Evolutionary conservation across 371 early-diverging fungal genomes (phyloP).

Genomic region (Paramicrosporidium saccamoebae): DNA sequence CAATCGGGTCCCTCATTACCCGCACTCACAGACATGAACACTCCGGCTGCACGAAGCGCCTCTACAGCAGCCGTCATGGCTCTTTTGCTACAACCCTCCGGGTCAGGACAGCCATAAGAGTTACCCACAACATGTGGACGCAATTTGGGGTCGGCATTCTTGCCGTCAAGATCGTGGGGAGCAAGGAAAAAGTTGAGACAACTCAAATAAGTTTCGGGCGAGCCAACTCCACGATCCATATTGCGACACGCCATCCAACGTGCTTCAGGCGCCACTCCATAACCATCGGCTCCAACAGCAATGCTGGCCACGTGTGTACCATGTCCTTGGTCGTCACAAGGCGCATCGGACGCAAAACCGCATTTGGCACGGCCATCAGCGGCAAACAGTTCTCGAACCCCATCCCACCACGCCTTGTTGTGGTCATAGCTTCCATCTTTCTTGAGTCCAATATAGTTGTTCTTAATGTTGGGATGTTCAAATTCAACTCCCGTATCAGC

Average conservation of each 20-base stretch:
- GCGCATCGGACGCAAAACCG: too few species aligned
- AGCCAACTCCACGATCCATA: not conserved
- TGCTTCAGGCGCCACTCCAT: not conserved
- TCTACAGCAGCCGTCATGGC: not conserved
- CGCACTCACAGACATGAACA: conserved; percentile 4
- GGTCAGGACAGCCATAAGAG: too few species aligned
- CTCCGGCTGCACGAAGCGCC: not conserved
- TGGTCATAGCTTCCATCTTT: too few species aligned
- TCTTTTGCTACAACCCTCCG: not conserved
- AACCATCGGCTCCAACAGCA: not conserved
- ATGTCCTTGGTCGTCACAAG: not conserved
- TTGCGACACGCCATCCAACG: too few species aligned
- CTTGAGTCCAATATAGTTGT: too few species aligned
- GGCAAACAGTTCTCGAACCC: too few species aligned
- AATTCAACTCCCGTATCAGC: too few species aligned
- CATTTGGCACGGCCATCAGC: too few species aligned
- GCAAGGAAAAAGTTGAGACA: not conserved
- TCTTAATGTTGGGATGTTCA: too few species aligned
- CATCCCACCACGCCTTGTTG: too few species aligned
- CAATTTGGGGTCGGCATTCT: not conserved
- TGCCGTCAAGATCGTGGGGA: not conserved
- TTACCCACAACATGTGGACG: conserved; percentile 1
- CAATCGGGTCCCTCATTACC: conserved; percentile 31
- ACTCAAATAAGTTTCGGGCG: not conserved
- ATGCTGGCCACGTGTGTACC: conserved; percentile 1